A percentile compares a stretch with the other conserved stretches of the same genome.
phyloP scores from a whole-genome alignment of 345 rosid species.

The Boechera retrofracta region DNA sequence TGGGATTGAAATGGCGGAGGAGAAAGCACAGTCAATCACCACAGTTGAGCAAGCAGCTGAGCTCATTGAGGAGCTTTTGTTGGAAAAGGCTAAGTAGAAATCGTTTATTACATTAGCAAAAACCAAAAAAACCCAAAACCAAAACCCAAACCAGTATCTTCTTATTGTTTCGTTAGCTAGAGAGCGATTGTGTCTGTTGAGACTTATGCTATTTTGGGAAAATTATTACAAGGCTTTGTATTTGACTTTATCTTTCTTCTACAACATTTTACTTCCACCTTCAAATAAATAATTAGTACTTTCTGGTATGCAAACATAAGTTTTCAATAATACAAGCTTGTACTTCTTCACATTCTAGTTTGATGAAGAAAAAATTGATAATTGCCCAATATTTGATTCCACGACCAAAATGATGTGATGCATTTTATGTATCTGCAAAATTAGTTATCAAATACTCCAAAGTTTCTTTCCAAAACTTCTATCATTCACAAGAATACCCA shows the following conservation, averaged over 20 bases:
- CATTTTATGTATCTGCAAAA: too few relatives aligned
- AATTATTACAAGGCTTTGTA: constrained; percentile 24
- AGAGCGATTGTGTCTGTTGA: constrained; percentile 2
- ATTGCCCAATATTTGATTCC: background rate
- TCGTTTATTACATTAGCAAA: background rate
- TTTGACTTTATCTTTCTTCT: constrained; percentile 12
- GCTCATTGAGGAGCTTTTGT: constrained; percentile 62
- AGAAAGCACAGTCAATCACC: constrained; percentile 62
- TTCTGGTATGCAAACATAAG: background rate
- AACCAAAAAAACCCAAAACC: background rate
- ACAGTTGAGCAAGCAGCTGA: constrained; percentile 80
- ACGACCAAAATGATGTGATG: background rate
- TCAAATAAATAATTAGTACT: background rate
- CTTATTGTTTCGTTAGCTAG: constrained; percentile 34
- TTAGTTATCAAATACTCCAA: background rate
- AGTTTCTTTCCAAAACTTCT: background rate
- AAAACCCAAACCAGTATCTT: background rate
- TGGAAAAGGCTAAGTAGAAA: constrained; percentile 36
- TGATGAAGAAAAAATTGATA: too few relatives aligned
- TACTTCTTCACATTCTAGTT: background rate
- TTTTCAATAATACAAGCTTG: background rate
- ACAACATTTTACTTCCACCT: background rate
- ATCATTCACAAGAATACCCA: background rate
- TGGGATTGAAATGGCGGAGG: constrained; percentile 74
- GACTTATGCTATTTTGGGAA: constrained; percentile 11